Evolutionary conservation across 495 filamentous ascomycete genomes (phyloP).

Genomic region (Friedmanniomyces endolithicus): DNA sequence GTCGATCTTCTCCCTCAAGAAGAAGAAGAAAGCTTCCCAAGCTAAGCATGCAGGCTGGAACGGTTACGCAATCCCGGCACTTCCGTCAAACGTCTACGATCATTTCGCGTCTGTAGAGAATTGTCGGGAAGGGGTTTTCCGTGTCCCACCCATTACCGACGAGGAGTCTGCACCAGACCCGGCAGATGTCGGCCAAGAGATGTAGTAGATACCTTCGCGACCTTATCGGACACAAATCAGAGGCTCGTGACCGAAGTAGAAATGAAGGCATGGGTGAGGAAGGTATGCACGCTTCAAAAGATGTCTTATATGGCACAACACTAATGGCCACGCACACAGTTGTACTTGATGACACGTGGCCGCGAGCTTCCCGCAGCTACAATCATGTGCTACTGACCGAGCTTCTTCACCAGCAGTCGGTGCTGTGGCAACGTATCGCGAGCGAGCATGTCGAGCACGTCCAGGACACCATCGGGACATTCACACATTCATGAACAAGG

Average conservation of each 20-base stretch:
- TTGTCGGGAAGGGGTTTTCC: too few species aligned
- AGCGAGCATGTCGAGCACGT: constrained; percentile 17
- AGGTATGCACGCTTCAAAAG: neutral
- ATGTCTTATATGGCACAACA: neutral
- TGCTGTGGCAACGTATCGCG: constrained; percentile 22
- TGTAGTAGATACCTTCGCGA: neutral
- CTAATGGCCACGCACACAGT: constrained; percentile 1
- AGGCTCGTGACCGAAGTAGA: neutral
- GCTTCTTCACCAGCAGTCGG: constrained; percentile 7
- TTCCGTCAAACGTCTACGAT: too few species aligned
- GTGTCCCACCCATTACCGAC: too few species aligned
- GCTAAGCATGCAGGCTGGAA: too few species aligned
- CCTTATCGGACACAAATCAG: neutral
- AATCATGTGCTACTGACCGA: constrained; percentile 39
- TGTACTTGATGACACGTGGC: constrained; percentile 25
- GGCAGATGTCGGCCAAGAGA: neutral
- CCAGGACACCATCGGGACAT: constrained; percentile 8
- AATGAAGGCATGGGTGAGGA: neutral
- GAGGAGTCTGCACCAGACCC: neutral
- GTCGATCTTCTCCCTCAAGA: too few species aligned
- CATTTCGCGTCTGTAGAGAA: too few species aligned
- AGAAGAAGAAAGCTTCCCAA: too few species aligned
- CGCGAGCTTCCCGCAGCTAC: constrained; percentile 41
- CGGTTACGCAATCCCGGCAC: too few species aligned
- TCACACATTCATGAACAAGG: constrained; percentile 15